Base-by-base conservation (phyloP, 805 yeast species). In the Ogataea neopini region DNA sequence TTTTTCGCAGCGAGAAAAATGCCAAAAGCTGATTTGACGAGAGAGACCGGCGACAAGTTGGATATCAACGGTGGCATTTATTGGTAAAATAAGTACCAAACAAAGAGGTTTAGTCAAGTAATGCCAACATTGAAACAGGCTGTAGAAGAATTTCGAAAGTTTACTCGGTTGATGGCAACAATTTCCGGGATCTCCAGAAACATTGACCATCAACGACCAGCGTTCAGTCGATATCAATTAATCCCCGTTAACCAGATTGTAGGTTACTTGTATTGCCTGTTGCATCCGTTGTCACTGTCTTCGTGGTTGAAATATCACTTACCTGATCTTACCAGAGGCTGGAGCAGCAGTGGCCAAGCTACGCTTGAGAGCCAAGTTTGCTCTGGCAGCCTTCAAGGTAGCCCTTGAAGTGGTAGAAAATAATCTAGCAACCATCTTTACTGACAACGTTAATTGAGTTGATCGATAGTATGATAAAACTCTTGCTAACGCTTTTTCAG, bases 341-440 rank as follows among this genome's bases (percentile, higher is more conserved):
- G 86, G 80, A 61, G 89, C 84, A 67, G 88, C 86, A 65, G 89
- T 77, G 61, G 91, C 90, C 73, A 84, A 75, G 72, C 83, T 80
- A 75, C 88, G 84, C 77, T 74, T 75, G 74, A 85, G 81, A 71
- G 84, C 78, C 68, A 74, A 65, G 78, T 84, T 84, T 71, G 90
- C 88, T 79, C 83, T 86, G 66, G 90, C 95, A 64, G 92, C 91
- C 74, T 83, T 81, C 75, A 86, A 81, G 67, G 96, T 96, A 69
- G 86, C 79, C 76, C 90, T 89, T 63, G 96, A 82, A 67, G 82
- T 65, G 63, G 81, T 73, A 69, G 79, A 73, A 69, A 77, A 78
- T 66, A 79, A 72, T 74, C 82, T 78, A 70, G 83, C 70, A 64
- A 66, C 70, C 70, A 66, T 66, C 58, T 58, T 61, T 43, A 48